phyloP scores from a whole-genome alignment of 2,329 filamentous ascomycete species.

The Pyrenochaeta sp. region DNA sequence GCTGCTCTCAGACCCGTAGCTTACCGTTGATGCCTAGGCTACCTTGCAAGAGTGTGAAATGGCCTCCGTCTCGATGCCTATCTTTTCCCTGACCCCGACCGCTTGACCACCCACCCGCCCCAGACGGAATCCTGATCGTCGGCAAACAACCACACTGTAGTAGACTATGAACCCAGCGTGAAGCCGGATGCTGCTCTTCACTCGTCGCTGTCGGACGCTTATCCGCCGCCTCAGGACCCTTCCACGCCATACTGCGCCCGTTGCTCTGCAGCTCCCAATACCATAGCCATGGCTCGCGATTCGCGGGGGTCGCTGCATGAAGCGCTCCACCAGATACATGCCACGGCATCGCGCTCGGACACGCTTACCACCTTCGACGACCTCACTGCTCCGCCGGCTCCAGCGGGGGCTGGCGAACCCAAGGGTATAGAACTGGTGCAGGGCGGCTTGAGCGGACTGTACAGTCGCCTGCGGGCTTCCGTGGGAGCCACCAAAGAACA shows the following conservation, averaged over 20 bases:
- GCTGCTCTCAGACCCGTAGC: slow-evolving; percentile 3
- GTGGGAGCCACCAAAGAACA: slow-evolving; percentile 74
- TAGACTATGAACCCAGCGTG: slow-evolving; percentile 12
- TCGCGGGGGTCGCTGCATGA: slow-evolving; percentile 31
- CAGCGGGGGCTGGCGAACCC: slow-evolving; percentile 67
- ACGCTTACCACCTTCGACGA: slow-evolving; percentile 94
- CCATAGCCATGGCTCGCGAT: slow-evolving; percentile 37
- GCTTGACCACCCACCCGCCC: neutral
- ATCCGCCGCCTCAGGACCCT: slow-evolving; percentile 11
- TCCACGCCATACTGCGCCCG: slow-evolving; percentile 4
- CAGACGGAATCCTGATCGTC: neutral
- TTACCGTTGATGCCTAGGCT: slow-evolving; percentile 7
- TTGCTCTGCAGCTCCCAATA: neutral
- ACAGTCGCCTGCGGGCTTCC: slow-evolving; percentile 82
- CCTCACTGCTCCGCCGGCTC: slow-evolving; percentile 75
- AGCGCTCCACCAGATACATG: slow-evolving; percentile 84
- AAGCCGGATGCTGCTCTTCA: slow-evolving; percentile 34
- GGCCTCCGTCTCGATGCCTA: neutral
- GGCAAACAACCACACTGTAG: neutral
- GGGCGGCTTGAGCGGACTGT: slow-evolving; percentile 87
- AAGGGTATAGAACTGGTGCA: slow-evolving; percentile 80
- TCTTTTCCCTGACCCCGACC: neutral
- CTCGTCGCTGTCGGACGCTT: slow-evolving; percentile 11
- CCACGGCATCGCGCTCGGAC: slow-evolving; percentile 82
- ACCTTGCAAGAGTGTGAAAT: neutral